phyloP scores from a whole-genome alignment of 768 basidiomycete species.

The Daedaleopsis sinensis region DNA sequence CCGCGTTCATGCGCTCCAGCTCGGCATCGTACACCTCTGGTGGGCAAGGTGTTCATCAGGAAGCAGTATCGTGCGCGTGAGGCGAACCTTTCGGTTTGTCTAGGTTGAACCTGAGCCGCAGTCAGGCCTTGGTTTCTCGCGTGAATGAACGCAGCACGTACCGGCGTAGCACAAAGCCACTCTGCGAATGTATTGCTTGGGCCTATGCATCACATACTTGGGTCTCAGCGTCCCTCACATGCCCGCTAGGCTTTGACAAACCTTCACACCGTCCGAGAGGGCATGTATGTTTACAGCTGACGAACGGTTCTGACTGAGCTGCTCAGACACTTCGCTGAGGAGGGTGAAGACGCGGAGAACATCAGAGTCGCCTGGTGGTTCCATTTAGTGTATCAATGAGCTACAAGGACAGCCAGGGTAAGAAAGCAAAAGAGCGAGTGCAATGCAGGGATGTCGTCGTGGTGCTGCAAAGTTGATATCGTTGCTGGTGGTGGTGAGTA shows the following conservation, averaged over 20 bases:
- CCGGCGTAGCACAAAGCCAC: conserved; percentile 90
- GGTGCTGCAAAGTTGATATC: too few relatives aligned
- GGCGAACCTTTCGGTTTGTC: conserved; percentile 80
- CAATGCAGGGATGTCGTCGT: too few relatives aligned
- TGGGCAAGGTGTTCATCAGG: neutral
- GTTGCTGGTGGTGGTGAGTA: too few relatives aligned
- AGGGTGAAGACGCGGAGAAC: conserved; percentile 64
- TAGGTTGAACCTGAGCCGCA: conserved; percentile 69
- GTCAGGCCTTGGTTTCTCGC: conserved; percentile 1
- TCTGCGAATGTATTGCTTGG: conserved; percentile 87
- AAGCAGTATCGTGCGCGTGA: conserved; percentile 1
- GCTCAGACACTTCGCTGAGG: conserved; percentile 81
- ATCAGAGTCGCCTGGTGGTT: conserved; percentile 55
- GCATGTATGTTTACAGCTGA: conserved; percentile 72
- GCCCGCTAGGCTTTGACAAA: conserved; percentile 33
- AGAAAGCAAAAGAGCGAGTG: neutral
- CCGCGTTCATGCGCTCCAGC: conserved; percentile 84
- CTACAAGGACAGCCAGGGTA: neutral
- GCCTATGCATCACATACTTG: conserved; percentile 46
- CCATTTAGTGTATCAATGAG: conserved; percentile 56
- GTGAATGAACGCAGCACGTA: conserved; percentile 35
- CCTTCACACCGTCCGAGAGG: conserved; percentile 81
- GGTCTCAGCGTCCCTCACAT: neutral
- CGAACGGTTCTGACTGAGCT: conserved; percentile 78
- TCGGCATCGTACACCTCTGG: conserved; percentile 90